Conservation (phyloP, 2,329 filamentous ascomycete species). For the Diatrype stigma region DNA sequence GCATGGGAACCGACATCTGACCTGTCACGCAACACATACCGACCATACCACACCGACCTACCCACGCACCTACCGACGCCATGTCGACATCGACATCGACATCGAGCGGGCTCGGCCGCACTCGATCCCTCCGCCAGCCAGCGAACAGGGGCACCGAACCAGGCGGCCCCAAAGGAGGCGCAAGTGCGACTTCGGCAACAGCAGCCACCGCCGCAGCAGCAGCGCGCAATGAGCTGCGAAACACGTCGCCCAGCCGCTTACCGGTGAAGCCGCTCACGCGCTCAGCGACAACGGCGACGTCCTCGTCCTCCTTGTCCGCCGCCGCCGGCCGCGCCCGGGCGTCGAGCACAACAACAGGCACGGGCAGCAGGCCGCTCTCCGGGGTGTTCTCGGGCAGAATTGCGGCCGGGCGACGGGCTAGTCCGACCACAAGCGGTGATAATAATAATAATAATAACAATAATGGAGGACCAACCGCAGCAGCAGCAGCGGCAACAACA, state of each 20-base stretch:
- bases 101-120: constrained; percentile 34
- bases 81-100: constrained; percentile 46
- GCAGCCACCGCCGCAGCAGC: not conserved
- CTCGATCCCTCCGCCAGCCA: constrained; percentile 46
- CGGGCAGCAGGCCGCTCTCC: constrained; percentile 15
- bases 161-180: constrained; percentile 11
- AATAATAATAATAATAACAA: constrained; percentile 6
- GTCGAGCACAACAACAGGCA: constrained; percentile 7
- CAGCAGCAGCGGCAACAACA: constrained; percentile 1
- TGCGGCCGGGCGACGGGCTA: constrained; percentile 3
- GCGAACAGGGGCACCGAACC: constrained; percentile 13
- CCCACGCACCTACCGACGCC: not conserved
- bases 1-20: too few relatives aligned
- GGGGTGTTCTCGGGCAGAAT: constrained; percentile 7
- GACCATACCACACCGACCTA: too few relatives aligned
- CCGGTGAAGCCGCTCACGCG: constrained; percentile 42
- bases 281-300: constrained; percentile 22
- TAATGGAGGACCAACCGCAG: constrained; percentile 8
- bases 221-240: constrained; percentile 26
- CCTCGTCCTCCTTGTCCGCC: constrained; percentile 10
- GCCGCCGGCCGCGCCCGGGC: constrained; percentile 13
- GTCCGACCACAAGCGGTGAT: not conserved
- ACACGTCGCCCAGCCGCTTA: constrained; percentile 45
- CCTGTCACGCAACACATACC: too few relatives aligned
- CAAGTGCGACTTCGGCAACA: not conserved